Base-by-base conservation (phyloP, 2,329 filamentous ascomycete species). In the Cordyceps cicadae region DNA sequence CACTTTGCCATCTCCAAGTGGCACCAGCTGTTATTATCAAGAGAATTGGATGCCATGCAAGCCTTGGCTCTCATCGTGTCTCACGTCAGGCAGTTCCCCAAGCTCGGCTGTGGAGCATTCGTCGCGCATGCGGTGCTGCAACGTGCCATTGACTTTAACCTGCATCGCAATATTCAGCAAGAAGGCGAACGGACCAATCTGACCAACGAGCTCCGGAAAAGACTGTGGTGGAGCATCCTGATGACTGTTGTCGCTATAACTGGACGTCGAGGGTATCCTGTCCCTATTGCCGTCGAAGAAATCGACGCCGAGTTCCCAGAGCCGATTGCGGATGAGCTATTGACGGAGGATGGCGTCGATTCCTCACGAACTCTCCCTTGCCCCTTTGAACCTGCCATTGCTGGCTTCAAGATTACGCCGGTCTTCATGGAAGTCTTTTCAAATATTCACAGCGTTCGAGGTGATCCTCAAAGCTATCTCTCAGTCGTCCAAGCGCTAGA, bases 241-340 rank as follows among this genome's bases (percentile, higher is more conserved):
- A 77, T 81, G 5, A 78, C 92, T 15, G 81, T 85, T 62, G 79
- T 89, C 11, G 84, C 83, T n/a, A 76, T 93, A 11, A 85, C 85
- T 66, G 89, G 89, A 21, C 89, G 89, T 62, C 82, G 92, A 41
- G 90, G 90, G 19, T 81, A 87, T 17, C 90, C 90, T 1, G 89
- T 94, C 81, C 84, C 87, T 1, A 81, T 94, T 53, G 82, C 84
- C 12, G 76, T 86, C 3, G 85, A 89, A 56, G 89, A 94, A 64
- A 88, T 92, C 66, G 90, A 95, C 67, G 83, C 89, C 41, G 89
- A 91, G 63, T 83, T 91, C 53, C 90, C 90, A 1, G 81, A 89
- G 61, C 76, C 85, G 5, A 80, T 92, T 37, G 79, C 87, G 29
- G 91, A 95, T 69, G 86, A 89, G 65, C 77, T 86, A 34, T 79